phyloP scores from a whole-genome alignment of 805 yeast genomes.

The Kodamaea nitidulidarum region DNA sequence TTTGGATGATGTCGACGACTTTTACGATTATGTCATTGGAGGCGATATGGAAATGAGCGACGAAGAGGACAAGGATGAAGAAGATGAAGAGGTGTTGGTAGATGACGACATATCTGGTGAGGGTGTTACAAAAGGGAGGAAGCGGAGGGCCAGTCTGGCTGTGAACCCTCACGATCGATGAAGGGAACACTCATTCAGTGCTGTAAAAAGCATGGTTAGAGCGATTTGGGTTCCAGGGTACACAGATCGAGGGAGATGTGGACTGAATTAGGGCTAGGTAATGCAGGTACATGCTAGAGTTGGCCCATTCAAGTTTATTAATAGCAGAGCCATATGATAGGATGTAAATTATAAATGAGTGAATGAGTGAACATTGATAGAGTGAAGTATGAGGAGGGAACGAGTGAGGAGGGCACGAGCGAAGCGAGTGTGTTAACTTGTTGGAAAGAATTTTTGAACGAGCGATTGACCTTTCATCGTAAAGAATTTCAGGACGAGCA shows the following conservation, averaged over 20 bases:
- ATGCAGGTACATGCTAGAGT: too few species aligned
- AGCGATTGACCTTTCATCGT: too few species aligned
- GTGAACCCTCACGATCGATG: conserved; percentile 29
- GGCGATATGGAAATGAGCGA: conserved; percentile 34
- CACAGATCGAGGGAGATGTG: too few species aligned
- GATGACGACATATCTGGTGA: conserved; percentile 26
- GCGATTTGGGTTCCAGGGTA: too few species aligned
- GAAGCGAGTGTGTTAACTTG: too few species aligned
- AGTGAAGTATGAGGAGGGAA: neutral
- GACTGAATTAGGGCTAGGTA: too few species aligned
- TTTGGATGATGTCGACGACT: conserved; percentile 41
- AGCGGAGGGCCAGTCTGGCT: conserved; percentile 41
- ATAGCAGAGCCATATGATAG: neutral
- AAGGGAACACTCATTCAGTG: too few species aligned
- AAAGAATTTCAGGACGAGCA: too few species aligned
- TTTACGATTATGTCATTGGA: conserved; percentile 36
- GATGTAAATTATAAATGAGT: neutral
- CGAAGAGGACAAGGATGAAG: conserved; percentile 30
- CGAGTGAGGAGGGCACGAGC: too few species aligned
- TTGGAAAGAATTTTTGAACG: too few species aligned
- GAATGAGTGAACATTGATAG: too few species aligned
- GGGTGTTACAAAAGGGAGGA: conserved; percentile 23
- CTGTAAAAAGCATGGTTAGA: too few species aligned
- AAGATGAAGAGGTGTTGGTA: conserved; percentile 30
- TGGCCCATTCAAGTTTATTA: neutral